Percentiles rank a stretch among this genome's conserved stretches.
Evolutionary conservation across 179 eudicot genomes (phyloP).

Genomic region (Patellifolia procumbens): DNA sequence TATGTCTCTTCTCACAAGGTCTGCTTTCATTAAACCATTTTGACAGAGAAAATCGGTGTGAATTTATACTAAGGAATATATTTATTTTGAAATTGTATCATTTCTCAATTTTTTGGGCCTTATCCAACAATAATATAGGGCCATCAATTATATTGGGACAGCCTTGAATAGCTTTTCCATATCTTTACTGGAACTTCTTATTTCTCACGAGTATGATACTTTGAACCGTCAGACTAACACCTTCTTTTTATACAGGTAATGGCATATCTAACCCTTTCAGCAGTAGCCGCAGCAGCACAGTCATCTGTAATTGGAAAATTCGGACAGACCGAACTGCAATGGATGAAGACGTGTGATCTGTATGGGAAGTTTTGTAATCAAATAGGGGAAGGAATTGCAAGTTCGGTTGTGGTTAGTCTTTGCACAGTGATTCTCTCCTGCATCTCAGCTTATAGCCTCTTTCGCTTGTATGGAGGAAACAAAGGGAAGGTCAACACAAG

Average conservation of each 20-base stretch:
- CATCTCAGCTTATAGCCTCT: conserved; percentile 78
- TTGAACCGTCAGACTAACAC: neutral
- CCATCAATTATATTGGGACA: neutral
- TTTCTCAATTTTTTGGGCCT: too few relatives aligned
- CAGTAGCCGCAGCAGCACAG: conserved; percentile 67
- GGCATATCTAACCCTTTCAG: conserved; percentile 70
- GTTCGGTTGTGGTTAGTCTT: conserved; percentile 51
- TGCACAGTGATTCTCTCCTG: conserved; percentile 57
- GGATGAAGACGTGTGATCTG: conserved; percentile 77
- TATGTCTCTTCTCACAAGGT: too few relatives aligned
- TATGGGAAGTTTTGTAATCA: conserved; percentile 76
- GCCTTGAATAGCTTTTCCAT: neutral
- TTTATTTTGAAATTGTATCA: too few relatives aligned
- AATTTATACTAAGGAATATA: too few relatives aligned
- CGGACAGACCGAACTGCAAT: conserved; percentile 74
- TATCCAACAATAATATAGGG: too few relatives aligned
- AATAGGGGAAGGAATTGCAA: conserved; percentile 66
- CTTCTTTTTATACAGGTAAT: conserved; percentile 50
- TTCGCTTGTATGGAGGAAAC: conserved; percentile 71
- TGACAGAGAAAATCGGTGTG: too few relatives aligned
- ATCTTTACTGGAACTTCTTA: neutral
- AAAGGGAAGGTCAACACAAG: conserved; percentile 34
- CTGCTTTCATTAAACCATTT: too few relatives aligned
- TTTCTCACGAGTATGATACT: too few relatives aligned
- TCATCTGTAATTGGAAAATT: conserved; percentile 57